Percentiles rank a stretch among this genome's conserved stretches.
These are phyloP conservation scores for Penicillium paradoxum DNA, from an alignment of 495 filamentous ascomycete species.

Conservation along the genomic window DNA sequence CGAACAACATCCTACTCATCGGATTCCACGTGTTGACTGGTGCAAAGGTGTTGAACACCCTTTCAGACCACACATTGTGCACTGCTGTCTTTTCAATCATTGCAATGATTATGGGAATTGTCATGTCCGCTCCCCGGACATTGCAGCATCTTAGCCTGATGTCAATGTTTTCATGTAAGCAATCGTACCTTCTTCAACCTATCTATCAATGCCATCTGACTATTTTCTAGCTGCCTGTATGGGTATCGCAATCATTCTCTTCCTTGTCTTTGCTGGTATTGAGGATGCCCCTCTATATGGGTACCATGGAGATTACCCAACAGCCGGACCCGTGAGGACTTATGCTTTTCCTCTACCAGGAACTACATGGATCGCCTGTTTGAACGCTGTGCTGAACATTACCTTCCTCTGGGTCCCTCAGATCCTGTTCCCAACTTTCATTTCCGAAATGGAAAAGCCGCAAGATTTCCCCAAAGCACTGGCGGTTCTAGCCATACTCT, in stretches of 20 bases:
- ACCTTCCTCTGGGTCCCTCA: conserved; percentile 46
- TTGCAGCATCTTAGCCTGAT: conserved; percentile 42
- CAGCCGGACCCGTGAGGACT: conserved; percentile 34
- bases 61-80: conserved; percentile 34
- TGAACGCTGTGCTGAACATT: conserved; percentile 46
- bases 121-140: conserved; percentile 39
- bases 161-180: conserved; percentile 40
- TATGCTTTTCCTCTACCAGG: conserved; percentile 44
- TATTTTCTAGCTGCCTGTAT: conserved; percentile 31
- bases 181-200: background rate
- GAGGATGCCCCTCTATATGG: conserved; percentile 33
- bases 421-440: conserved; percentile 54
- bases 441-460: conserved; percentile 54
- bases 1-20: conserved; percentile 37
- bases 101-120: conserved; percentile 32
- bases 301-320: conserved; percentile 30
- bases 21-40: conserved; percentile 39
- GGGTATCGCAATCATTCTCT: conserved; percentile 42
- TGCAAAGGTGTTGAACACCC: conserved; percentile 33
- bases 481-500: conserved; percentile 43
- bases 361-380: conserved; percentile 41
- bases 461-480: conserved; percentile 53
- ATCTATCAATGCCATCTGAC: background rate
- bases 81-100: conserved; percentile 35
- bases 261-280: conserved; percentile 43